Evolutionary conservation across 257 asterid genomes (phyloP).

Genomic region (Echites panduratus): DNA sequence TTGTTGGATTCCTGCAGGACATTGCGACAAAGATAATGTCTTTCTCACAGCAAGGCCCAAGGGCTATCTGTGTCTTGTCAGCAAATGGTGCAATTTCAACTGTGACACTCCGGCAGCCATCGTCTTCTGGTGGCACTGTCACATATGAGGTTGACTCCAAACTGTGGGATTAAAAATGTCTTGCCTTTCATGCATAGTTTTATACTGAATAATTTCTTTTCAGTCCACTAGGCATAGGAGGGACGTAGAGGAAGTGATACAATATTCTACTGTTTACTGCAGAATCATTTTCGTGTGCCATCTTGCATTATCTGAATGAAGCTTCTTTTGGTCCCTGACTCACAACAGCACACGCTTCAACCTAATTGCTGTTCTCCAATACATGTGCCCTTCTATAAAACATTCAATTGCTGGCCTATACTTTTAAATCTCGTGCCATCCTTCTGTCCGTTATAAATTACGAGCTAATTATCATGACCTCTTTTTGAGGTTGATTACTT

Average conservation of each 20-base stretch:
- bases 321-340: too few relatives aligned
- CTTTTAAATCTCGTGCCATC: background rate
- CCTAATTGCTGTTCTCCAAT: background rate
- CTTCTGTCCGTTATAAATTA: background rate
- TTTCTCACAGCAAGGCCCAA: slow-evolving; percentile 52
- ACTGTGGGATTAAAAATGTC: background rate
- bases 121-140: slow-evolving; percentile 64
- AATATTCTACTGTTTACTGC: background rate
- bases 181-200: background rate
- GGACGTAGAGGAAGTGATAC: background rate
- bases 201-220: background rate
- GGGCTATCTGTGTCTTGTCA: slow-evolving; percentile 59
- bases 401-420: background rate
- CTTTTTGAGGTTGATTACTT: background rate
- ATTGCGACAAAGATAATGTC: slow-evolving; percentile 56
- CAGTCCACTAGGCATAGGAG: background rate
- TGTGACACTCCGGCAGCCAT: slow-evolving; percentile 48
- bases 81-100: slow-evolving; percentile 72
- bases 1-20: slow-evolving; percentile 44
- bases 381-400: background rate
- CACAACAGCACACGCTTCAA: background rate
- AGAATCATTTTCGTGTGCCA: background rate
- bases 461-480: background rate
- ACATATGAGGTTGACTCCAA: slow-evolving; percentile 63
- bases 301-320: background rate